Evolutionary conservation across 2,329 filamentous ascomycete species (phyloP).

Genomic region (Pseudogymnoascus sp.): DNA sequence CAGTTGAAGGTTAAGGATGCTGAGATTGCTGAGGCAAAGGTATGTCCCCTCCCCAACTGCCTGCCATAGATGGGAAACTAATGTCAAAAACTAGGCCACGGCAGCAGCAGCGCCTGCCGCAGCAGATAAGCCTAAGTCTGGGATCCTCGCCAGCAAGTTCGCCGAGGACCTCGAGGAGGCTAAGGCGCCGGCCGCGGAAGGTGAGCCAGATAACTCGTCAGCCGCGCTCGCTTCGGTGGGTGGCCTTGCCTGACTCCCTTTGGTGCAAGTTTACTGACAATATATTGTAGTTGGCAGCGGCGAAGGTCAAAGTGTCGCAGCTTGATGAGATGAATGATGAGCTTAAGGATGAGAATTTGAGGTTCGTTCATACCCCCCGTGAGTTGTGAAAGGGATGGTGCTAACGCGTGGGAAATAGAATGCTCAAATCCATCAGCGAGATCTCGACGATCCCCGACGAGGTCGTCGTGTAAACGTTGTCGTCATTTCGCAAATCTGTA

Average conservation of each 20-base stretch:
- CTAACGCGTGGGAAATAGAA: conserved; percentile 19
- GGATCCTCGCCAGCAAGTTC: conserved; percentile 40
- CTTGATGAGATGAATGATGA: conserved; percentile 48
- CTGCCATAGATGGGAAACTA: background rate
- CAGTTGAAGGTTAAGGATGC: conserved; percentile 47
- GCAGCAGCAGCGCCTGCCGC: conserved; percentile 9
- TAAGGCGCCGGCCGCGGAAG: conserved; percentile 46
- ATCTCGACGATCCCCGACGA: conserved; percentile 11
- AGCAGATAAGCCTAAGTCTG: conserved; percentile 12
- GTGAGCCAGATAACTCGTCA: conserved; percentile 54
- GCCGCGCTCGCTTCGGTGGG: conserved; percentile 62
- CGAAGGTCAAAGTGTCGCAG: conserved; percentile 25
- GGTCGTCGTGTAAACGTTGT: background rate
- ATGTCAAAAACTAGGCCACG: conserved; percentile 4
- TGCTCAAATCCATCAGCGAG: conserved; percentile 32
- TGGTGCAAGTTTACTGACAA: conserved; percentile 14
- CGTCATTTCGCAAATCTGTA: background rate
- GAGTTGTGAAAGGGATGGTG: background rate
- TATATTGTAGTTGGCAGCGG: conserved; percentile 26
- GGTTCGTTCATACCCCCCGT: conserved; percentile 22
- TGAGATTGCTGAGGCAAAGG: conserved; percentile 55
- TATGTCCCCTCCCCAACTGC: conserved; percentile 24
- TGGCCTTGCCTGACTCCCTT: conserved; percentile 11
- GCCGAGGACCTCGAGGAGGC: conserved; percentile 35
- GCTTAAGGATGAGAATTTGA: conserved; percentile 48